phyloP scores from a whole-genome alignment of 352 stramenopile species.

The Phytophthora sp. region DNA sequence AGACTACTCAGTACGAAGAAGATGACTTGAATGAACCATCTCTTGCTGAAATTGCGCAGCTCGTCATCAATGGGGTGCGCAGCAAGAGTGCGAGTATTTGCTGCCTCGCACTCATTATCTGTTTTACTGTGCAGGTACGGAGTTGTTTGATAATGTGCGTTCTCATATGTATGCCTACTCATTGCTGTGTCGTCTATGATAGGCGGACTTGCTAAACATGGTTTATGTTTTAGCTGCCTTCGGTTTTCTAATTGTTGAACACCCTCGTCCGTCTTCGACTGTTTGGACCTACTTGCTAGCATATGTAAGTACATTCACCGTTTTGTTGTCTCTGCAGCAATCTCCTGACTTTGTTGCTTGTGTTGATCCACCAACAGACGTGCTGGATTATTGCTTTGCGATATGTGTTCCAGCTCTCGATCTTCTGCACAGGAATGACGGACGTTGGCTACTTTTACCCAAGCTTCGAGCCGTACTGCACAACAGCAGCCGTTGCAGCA shows the following conservation, averaged over 20 bases:
- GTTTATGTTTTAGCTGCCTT: constrained; percentile 77
- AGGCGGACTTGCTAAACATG: constrained; percentile 86
- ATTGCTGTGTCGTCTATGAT: background rate
- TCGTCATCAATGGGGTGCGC: constrained; percentile 68
- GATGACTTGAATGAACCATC: constrained; percentile 81
- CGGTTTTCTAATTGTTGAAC: constrained; percentile 75
- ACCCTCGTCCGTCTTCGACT: constrained; percentile 61
- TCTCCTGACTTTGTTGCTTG: background rate
- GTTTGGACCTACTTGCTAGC: constrained; percentile 80
- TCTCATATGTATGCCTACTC: background rate
- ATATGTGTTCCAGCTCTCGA: constrained; percentile 84
- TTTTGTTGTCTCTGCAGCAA: background rate
- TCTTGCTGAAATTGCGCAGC: constrained; percentile 56
- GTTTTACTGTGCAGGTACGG: constrained; percentile 77
- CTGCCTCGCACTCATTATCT: constrained; percentile 67
- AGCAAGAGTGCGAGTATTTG: constrained; percentile 70
- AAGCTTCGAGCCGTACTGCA: constrained; percentile 82
- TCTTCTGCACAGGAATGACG: constrained; percentile 80
- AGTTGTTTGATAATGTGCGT: background rate
- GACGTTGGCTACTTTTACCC: constrained; percentile 68
- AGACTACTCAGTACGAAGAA: constrained; percentile 74
- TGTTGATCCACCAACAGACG: constrained; percentile 25
- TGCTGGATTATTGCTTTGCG: constrained; percentile 62
- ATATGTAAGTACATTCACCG: constrained; percentile 64
- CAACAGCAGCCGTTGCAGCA: constrained; percentile 30